Percentiles rank a stretch among this genome's conserved stretches.
These are phyloP conservation scores for Papiliotrema nemorosa DNA, from an alignment of 1,284 basidiomycete species.

Conservation along the genomic window DNA sequence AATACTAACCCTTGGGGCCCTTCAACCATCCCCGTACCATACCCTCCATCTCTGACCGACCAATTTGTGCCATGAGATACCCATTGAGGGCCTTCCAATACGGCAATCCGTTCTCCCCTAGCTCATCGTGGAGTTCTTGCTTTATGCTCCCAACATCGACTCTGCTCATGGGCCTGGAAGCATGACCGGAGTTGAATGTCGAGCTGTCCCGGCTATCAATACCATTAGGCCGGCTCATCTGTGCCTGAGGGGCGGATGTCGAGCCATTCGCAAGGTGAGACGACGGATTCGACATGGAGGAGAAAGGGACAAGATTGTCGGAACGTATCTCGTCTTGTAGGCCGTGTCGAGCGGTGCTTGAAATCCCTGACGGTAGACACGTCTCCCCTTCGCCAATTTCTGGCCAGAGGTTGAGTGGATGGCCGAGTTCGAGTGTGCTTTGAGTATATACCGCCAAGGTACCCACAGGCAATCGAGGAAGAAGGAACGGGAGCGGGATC, in stretches of 20 bases:
- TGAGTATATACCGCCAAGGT: no score
- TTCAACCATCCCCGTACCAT: constrained; percentile 42
- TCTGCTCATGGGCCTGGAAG: background rate
- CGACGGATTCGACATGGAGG: background rate
- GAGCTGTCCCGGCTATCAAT: background rate
- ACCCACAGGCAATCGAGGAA: no score
- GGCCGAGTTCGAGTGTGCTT: no score
- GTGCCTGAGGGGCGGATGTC: background rate
- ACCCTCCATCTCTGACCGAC: constrained; percentile 37
- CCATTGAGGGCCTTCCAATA: constrained; percentile 48
- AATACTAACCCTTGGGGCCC: constrained; percentile 35
- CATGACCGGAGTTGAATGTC: background rate
- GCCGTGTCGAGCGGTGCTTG: no score
- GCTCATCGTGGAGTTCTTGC: constrained; percentile 71
- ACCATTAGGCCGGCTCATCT: background rate
- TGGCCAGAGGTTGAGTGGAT: no score
- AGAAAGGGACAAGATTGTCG: no score
- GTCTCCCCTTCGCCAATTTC: no score
- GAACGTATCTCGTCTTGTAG: no score
- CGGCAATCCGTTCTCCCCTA: constrained; percentile 64
- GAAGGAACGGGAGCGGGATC: no score
- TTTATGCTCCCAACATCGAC: constrained; percentile 55
- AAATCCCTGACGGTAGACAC: no score
- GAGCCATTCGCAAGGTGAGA: background rate
- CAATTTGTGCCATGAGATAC: constrained; percentile 44